Base-by-base conservation (phyloP, 2,329 filamentous ascomycete genomes). In the Claviceps arundinis region DNA sequence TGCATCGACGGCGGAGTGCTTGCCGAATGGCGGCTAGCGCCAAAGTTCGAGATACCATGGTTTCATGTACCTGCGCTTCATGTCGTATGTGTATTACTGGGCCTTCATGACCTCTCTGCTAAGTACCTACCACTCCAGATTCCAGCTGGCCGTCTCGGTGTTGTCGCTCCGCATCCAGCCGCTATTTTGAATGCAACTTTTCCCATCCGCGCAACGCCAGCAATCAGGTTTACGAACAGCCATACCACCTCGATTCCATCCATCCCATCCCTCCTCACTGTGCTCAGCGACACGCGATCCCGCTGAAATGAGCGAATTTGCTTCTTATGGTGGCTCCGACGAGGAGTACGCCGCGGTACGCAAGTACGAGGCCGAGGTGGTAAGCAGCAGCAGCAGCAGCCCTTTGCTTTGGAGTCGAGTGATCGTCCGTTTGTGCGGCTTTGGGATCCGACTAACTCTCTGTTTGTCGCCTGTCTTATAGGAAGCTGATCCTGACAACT, bases 301-400 rank as follows among this genome's bases (percentile, higher is more conserved):
- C n/a, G 52, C 55, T 57, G 62, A 56, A 58, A 89, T 89, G 84
- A 79, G 80, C 60, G 85, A 89, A 68, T 84, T 85, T 68, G 72
- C 69, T 57, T 77, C 81, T 62, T 89, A 80, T 66, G 84, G 83
- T 61, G 81, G 82, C 62, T 79, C 81, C 24, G 87, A 91, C 41
- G 87, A 91, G 70, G 87, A 93, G 71, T 88, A 85, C 66, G 78
- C 78, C 56, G 86, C 91, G 71, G 80, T 95, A 62, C 86, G 81
- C 71, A 88, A 87, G 70, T 78, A 91, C 56, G 82, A 86, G 59
- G 72, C 74, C 51, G 86, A 90, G 63, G 80, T 94, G 62, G 89
- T 95, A 77, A 47, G 66, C 37, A 40, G 26, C 44, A 46, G 26
- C 41, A 41, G 38, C n/a, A 44, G 42, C 42, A 24, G 26, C 8